Evolutionary conservation across 106 monocot species (phyloP).

Genomic region (Xerophyta viscosa): DNA sequence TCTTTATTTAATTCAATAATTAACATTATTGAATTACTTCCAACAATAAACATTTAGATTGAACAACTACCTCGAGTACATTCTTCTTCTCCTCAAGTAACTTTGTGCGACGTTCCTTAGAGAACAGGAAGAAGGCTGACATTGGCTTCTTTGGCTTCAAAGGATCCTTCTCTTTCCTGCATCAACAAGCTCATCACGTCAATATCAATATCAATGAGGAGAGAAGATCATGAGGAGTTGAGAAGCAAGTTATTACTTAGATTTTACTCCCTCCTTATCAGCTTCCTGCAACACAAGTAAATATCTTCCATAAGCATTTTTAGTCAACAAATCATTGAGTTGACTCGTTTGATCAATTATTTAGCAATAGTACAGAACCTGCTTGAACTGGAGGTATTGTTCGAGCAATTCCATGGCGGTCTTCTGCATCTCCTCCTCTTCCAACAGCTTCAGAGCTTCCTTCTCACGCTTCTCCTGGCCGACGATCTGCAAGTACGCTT

Average conservation of each 20-base stretch:
- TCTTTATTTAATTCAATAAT: too few relatives aligned
- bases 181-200: neutral
- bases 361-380: too few relatives aligned
- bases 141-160: constrained; percentile 73
- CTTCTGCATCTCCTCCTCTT: constrained; percentile 78
- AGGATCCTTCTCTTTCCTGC: constrained; percentile 88
- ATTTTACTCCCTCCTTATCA: constrained; percentile 37
- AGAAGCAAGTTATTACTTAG: constrained; percentile 30
- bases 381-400: constrained; percentile 80
- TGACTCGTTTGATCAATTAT: too few relatives aligned
- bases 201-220: neutral
- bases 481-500: constrained; percentile 57
- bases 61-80: constrained; percentile 53
- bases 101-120: constrained; percentile 37
- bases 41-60: too few relatives aligned
- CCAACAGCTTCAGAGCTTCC: constrained; percentile 84
- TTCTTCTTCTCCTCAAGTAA: constrained; percentile 51
- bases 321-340: neutral
- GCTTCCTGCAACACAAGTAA: constrained; percentile 29
- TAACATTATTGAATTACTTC: too few relatives aligned
- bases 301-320: neutral
- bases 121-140: constrained; percentile 72
- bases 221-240: neutral
- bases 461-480: constrained; percentile 87
- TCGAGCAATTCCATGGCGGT: constrained; percentile 81